Conservation (phyloP, 2,329 filamentous ascomycete genomes). For the Fulvia fulva region DNA sequence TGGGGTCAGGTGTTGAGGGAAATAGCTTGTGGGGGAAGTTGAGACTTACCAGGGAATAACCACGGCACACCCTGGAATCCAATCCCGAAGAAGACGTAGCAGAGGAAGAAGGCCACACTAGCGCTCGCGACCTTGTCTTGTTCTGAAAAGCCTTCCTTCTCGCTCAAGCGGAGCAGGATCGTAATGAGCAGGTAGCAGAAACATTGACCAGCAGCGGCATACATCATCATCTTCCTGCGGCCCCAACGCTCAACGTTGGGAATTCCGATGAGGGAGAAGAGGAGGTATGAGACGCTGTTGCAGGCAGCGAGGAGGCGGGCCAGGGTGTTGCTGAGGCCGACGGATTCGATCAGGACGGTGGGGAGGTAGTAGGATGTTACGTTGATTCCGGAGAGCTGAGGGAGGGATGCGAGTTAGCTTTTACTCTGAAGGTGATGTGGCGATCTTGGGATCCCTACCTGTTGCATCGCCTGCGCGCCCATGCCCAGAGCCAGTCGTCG, state of each 20-base stretch:
- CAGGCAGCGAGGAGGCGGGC: conserved; percentile 55
- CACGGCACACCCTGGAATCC: conserved; percentile 36
- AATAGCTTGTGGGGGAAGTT: too few relatives aligned
- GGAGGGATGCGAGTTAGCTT: too few relatives aligned
- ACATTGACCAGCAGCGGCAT: conserved; percentile 51
- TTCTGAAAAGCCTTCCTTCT: conserved; percentile 30
- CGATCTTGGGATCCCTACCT: too few relatives aligned
- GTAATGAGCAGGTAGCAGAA: conserved; percentile 53
- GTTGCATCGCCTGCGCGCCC: conserved; percentile 53
- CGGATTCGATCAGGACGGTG: conserved; percentile 56
- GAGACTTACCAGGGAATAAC: conserved; percentile 40
- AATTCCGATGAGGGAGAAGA: conserved; percentile 47
- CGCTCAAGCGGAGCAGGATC: conserved; percentile 43
- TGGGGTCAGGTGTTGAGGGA: too few relatives aligned
- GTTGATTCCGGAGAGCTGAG: conserved; percentile 45
- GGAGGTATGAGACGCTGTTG: conserved; percentile 49
- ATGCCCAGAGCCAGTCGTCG: conserved; percentile 51
- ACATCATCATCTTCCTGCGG: conserved; percentile 58
- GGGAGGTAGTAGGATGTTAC: conserved; percentile 51
- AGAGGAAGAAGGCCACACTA: conserved; percentile 48
- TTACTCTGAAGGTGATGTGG: too few relatives aligned
- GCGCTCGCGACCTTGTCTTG: too few relatives aligned
- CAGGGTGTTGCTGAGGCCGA: conserved; percentile 51
- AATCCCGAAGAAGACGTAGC: conserved; percentile 52
- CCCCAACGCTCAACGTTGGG: conserved; percentile 51